A percentile compares a stretch with the other conserved stretches of the same genome.
phyloP scores from a whole-genome alignment of 208 protist species.

The Leishmania turanica region DNA sequence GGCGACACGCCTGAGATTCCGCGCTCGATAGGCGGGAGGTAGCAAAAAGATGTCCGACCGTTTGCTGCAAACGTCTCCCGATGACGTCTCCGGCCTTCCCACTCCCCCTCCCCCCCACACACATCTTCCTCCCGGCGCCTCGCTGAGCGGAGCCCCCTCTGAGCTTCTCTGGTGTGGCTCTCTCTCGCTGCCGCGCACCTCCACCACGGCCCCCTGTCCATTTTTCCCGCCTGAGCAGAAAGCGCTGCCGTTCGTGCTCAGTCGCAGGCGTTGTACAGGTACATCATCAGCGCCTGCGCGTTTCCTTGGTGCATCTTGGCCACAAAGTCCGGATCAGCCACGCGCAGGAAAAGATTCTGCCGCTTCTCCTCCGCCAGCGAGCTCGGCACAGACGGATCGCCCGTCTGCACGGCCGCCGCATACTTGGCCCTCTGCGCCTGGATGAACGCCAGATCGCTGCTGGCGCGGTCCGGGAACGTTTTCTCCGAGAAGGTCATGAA shows the following conservation, averaged over 20 bases:
- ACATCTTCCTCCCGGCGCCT: background rate
- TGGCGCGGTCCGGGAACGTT: slow-evolving; percentile 22
- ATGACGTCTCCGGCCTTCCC: background rate
- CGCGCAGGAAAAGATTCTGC: slow-evolving; percentile 90
- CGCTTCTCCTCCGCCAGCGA: slow-evolving; percentile 81
- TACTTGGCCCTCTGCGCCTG: slow-evolving; percentile 49
- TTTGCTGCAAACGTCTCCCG: background rate
- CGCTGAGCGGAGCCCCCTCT: background rate
- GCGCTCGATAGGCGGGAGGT: background rate
- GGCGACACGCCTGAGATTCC: background rate
- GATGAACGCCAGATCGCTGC: slow-evolving; percentile 56
- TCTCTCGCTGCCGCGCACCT: background rate
- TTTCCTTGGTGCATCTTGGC: slow-evolving; percentile 43
- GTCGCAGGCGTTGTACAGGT: slow-evolving; percentile 84
- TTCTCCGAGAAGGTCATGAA: slow-evolving; percentile 73
- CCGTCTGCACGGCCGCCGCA: slow-evolving; percentile 38
- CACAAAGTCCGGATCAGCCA: slow-evolving; percentile 57
- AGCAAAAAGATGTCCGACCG: background rate
- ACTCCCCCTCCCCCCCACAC: background rate
- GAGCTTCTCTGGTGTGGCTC: background rate
- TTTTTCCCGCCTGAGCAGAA: background rate
- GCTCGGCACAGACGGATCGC: slow-evolving; percentile 73
- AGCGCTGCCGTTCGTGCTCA: slow-evolving; percentile 22
- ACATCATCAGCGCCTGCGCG: slow-evolving; percentile 59
- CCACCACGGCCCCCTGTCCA: background rate